Base-by-base conservation (phyloP, 1,284 basidiomycete genomes). In the Ustilago xerochloae region DNA sequence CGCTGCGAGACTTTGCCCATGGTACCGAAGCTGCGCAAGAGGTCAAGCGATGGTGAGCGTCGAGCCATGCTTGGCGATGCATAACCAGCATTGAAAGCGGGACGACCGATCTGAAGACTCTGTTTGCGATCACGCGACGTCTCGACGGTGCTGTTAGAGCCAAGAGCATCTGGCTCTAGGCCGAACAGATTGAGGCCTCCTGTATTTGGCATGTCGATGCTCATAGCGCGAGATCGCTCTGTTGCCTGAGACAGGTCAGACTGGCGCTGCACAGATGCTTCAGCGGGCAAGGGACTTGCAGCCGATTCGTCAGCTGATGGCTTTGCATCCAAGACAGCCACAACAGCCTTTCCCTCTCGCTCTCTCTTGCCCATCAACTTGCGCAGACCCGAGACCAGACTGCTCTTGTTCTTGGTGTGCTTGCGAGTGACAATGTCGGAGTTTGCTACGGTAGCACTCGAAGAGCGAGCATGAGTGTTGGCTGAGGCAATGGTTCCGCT, bases 331-430 rank as follows among this genome's bases (percentile, higher is more conserved):
- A 38, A 32, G 4, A 26, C 20, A 22, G 32, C 7, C 10, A 16
- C 13, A 18, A 13, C 9, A 4, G n/a, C 33, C 28, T 46, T 62
- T 32, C n/a, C 38, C 6, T 64, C 67, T 18, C 38, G 41, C 12
- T 74, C 62, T 30, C 51, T 56, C 47, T 58, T 64, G 29, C 62
- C 58, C 65, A 74, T 74, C 29, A 68, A 41, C 45, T 68, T 74
- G 22, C 65, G 65, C 32, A 74, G 46, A 3, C 71, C 71, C 1
- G 58, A 63, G 30, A 74, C 65, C 35, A 74, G 41, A 30, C 71
- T 69, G 52, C 65, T 73, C 45, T 48, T 63, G 46, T 67, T 67
- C 53, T 61, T 67, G 16, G 56, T 63, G 22, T 73, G 64, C 46
- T 63, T 73, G 32, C 70, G 70, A 22, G 29, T 15, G 39, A 38